Evolutionary conservation across 1,284 basidiomycete species (phyloP).

Genomic region (Apiotrichum sp.): DNA sequence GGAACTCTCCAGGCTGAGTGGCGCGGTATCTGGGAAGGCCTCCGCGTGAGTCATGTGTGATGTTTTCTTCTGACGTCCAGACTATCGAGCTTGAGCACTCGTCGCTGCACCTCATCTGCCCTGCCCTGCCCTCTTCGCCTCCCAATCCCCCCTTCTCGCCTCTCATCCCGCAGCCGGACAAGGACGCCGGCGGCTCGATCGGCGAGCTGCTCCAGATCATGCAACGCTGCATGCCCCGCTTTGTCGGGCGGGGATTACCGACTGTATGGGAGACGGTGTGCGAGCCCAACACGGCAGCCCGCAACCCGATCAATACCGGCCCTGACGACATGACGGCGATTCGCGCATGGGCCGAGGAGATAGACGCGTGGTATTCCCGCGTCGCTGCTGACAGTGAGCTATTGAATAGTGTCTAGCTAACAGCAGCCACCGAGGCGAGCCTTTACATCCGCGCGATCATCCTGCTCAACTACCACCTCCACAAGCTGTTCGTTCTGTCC

Average conservation of each 20-base stretch:
- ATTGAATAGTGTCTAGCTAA: no score
- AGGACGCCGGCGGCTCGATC: slow-evolving; percentile 12
- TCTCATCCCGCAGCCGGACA: background rate
- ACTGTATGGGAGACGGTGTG: slow-evolving; percentile 21
- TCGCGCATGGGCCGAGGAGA: slow-evolving; percentile 17
- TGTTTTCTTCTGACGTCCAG: slow-evolving; percentile 1
- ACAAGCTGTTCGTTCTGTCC: slow-evolving; percentile 23
- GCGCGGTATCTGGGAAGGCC: slow-evolving; percentile 22
- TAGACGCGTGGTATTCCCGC: slow-evolving; percentile 18
- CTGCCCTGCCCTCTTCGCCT: slow-evolving; percentile 13
- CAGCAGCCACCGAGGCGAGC: slow-evolving; percentile 5
- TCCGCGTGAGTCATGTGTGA: slow-evolving; percentile 13
- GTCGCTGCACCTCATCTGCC: slow-evolving; percentile 19
- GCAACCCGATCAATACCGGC: slow-evolving; percentile 1
- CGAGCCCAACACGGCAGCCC: background rate
- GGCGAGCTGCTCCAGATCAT: slow-evolving; percentile 22
- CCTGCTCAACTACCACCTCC: slow-evolving; percentile 23
- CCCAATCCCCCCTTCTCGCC: slow-evolving; percentile 16
- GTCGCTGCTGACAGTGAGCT: slow-evolving; percentile 9
- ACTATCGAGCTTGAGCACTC: slow-evolving; percentile 24
- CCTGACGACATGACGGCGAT: slow-evolving; percentile 17
- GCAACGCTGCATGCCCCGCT: slow-evolving; percentile 20
- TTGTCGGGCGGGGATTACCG: slow-evolving; percentile 20
- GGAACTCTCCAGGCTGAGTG: slow-evolving; percentile 13
- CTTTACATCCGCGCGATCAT: slow-evolving; percentile 16